Base-by-base conservation (phyloP, 163 green algal species). In the Scenedesmus sp. region DNA sequence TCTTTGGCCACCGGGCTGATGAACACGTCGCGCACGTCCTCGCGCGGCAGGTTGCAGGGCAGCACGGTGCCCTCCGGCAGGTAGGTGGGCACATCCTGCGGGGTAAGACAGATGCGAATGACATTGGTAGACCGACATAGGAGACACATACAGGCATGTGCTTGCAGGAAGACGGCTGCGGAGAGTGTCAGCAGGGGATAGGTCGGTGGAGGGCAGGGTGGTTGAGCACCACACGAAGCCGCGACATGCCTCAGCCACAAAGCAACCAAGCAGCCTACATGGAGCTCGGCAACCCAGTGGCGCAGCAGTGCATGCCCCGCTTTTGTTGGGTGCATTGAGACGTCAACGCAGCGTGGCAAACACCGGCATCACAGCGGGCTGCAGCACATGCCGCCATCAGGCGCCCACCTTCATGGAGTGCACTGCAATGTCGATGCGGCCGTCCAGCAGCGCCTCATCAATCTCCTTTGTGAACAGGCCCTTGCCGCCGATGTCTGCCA, bases 381-480 rank as follows among this genome's bases (percentile, higher is more conserved):
- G 20, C 26, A 76, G 37, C 3, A 76, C 61, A 76, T 40, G 61
- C 40, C 30, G 40, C 30, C 6, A 76, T 40, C 61, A 40, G 20
- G 40, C 89, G 33, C 43, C n/a, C n/a, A 97, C 97, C 97, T 99
- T 99, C 98, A 99, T 99, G 78, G 98, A 99, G 95, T 99, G 98
- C 76, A 99, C 98, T 16, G 98, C 98, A 85, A 99, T 99, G 95
- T 99, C 98, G 44, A 99, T 97, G 84, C 96, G 95, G 44, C 96
- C 96, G 70, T 97, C 95, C 24, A 99, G 94, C 82, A 99, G 96
- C 5, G 98, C 98, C 56, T 99, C 98, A 85, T 99, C 98, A 91
- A 99, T 98, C 94, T 99, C 98, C 93, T 99, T 99, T 44, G 98
- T 99, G 95, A 99, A 99, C 26, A 99, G 97, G 13, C 98, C 98